Conservation (phyloP, 164 flowering plant species). For the Sextonia rubra region DNA sequence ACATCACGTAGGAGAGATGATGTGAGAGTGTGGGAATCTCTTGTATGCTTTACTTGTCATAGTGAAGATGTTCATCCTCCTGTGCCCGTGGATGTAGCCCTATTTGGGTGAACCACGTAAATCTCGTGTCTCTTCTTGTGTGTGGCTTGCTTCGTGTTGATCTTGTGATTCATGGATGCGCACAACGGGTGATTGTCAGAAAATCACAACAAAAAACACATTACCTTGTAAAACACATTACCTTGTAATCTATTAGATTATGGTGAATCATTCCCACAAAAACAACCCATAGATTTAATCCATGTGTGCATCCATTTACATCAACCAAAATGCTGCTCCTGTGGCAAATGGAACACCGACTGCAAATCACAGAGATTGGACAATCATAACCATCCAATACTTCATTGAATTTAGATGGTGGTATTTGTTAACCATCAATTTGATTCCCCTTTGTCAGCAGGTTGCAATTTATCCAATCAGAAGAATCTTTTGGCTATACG, state of each 20-base stretch:
- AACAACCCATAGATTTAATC: not conserved
- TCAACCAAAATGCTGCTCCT: not conserved
- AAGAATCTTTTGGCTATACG: not conserved
- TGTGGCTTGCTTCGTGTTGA: too few species aligned
- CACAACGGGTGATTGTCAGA: too few species aligned
- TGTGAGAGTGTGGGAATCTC: too few species aligned
- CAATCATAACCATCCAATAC: not conserved
- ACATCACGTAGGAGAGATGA: too few species aligned
- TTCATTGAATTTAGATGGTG: not conserved
- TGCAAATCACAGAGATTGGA: not conserved
- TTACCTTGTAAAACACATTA: too few species aligned
- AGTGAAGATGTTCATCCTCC: too few species aligned
- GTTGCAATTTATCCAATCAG: not conserved
- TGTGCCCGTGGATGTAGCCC: too few species aligned
- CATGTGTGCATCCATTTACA: not conserved
- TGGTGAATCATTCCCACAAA: not conserved
- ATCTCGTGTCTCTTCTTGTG: too few species aligned
- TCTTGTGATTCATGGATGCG: too few species aligned
- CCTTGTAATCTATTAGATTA: not conserved
- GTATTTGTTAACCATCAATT: not conserved
- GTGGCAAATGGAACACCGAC: not conserved
- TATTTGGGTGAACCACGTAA: too few species aligned
- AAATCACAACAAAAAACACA: too few species aligned
- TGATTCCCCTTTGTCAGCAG: not conserved
- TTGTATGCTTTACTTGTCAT: too few species aligned